A percentile compares a stretch with the other conserved stretches of the same genome.
These are phyloP conservation scores for Tricholoma terreum DNA, from an alignment of 768 basidiomycete species.

Conservation along the genomic window DNA sequence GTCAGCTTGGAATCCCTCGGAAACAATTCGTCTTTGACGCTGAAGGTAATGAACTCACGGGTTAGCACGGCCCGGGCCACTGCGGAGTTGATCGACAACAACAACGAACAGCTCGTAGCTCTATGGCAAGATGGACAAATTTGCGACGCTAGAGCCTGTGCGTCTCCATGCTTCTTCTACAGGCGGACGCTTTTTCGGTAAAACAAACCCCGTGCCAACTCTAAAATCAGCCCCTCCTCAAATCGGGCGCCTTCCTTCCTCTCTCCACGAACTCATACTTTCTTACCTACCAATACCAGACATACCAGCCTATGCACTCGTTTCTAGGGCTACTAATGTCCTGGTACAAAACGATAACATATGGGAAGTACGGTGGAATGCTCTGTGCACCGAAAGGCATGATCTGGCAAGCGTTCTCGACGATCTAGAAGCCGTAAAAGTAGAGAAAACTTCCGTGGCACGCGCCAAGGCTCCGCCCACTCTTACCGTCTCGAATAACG, in stretches of 20 bases:
- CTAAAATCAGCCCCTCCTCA: conserved; percentile 27
- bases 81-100: too few species aligned
- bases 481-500: conserved; percentile 50
- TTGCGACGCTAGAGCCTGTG: conserved; percentile 78
- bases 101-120: too few species aligned
- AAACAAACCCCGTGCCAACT: conserved; percentile 11
- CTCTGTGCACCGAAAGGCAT: conserved; percentile 49
- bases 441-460: conserved; percentile 31
- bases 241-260: conserved; percentile 78
- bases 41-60: too few species aligned
- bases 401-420: conserved; percentile 51
- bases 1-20: too few species aligned
- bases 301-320: conserved; percentile 69
- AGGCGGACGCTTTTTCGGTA: conserved; percentile 27
- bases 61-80: too few species aligned
- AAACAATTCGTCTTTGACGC: too few species aligned
- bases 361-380: conserved; percentile 75
- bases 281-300: conserved; percentile 76
- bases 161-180: conserved; percentile 45
- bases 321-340: conserved; percentile 58
- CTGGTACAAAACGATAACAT: conserved; percentile 68
- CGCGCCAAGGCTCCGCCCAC: conserved; percentile 36
- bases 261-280: conserved; percentile 74
- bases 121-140: conserved; percentile 70
- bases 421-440: conserved; percentile 49